Conservation (phyloP, 2,329 filamentous ascomycete genomes). For the Xylariaceae sp. region DNA sequence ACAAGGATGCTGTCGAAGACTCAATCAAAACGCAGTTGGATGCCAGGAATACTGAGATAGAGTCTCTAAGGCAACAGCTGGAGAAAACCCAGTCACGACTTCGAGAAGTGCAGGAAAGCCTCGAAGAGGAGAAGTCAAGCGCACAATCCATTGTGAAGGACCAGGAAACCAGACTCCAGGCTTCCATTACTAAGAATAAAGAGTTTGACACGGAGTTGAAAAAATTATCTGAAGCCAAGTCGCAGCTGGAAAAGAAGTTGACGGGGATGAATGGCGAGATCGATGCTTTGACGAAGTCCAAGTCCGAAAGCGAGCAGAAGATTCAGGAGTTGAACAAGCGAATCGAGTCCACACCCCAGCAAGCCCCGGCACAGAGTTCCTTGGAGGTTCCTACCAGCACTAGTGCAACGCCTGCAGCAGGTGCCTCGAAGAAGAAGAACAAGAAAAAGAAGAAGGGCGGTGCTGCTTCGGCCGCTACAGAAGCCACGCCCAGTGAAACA, state of each 20-base stretch:
- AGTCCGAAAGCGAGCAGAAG: slow-evolving; percentile 36
- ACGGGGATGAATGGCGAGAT: slow-evolving; percentile 42
- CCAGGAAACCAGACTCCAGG: slow-evolving; percentile 23
- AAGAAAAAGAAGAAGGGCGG: slow-evolving; percentile 89
- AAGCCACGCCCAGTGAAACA: slow-evolving; percentile 33
- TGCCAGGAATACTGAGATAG: slow-evolving; percentile 43
- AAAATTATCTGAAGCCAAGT: slow-evolving; percentile 32
- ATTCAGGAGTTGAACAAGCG: slow-evolving; percentile 37
- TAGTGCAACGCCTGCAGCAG: slow-evolving; percentile 13
- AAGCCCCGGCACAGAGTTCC: slow-evolving; percentile 17
- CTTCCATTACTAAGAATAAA: slow-evolving; percentile 18
- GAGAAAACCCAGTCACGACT: slow-evolving; percentile 40
- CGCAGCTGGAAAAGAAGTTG: slow-evolving; percentile 35
- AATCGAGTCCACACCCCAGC: slow-evolving; percentile 19
- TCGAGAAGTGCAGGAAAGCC: slow-evolving; percentile 36
- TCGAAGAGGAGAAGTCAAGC: slow-evolving; percentile 26
- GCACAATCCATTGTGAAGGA: slow-evolving; percentile 16
- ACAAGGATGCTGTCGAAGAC: slow-evolving; percentile 35
- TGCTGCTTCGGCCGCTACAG: slow-evolving; percentile 40
- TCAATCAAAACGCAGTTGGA: slow-evolving; percentile 48
- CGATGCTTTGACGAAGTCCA: slow-evolving; percentile 33
- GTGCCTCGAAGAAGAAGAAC: slow-evolving; percentile 60
- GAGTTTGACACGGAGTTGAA: slow-evolving; percentile 31
- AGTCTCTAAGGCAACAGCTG: slow-evolving; percentile 45
- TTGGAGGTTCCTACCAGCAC: slow-evolving; percentile 22